Evolutionary conservation across 2,329 filamentous ascomycete genomes (phyloP), one percentile per base, ranked within the genome.

Genomic region (Ophiobolus disseminans): DNA sequence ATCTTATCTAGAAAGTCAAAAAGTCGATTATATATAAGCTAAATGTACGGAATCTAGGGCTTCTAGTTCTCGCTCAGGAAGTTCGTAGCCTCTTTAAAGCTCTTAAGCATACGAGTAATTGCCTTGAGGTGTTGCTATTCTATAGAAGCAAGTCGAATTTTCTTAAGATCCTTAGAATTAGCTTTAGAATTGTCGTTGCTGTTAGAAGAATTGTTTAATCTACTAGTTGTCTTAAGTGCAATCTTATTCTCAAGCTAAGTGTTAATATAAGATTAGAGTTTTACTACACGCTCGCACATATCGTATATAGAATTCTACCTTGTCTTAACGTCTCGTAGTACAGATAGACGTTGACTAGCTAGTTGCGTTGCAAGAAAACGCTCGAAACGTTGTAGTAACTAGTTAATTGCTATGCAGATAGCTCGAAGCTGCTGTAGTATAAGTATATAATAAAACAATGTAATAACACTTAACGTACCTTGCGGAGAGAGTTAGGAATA

Each of bases 221-320:
- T 36, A 20, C 16, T 36, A 13, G 16, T 17, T 36, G 7, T 19
- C 16, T 20, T 19, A 28, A 48, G 45, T 20, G 5, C 22, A 25
- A 48, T 48, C 25, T 48, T 37, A 32, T 45, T 20, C 38, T 47
- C 41, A 30, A 54, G 43, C 39, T 40, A 54, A 30, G 50, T 37
- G 30, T 54, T 45, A 39, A 54, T 48, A 40, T 47, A 54, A n/a
- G 17, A 23, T 22, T 50, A 16, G n/a, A 54, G 22, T 22, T 48
- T 50, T 26, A 54, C 4, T 22, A 17, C 42, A 4, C 25, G 16
- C n/a, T 13, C 17, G 21, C 32, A 50, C 38, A 54, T 54, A 45
- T 54, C 37, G 21, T 32, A 48, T 17, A 32, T 50, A 19, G 21
- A 54, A 28, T 50, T 54, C 43, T 45, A 54, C 31, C 34, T 19